Percentiles rank a stretch among this genome's conserved stretches.
phyloP scores from a whole-genome alignment of 2,329 filamentous ascomycete species.

The Penicillium decumbens region DNA sequence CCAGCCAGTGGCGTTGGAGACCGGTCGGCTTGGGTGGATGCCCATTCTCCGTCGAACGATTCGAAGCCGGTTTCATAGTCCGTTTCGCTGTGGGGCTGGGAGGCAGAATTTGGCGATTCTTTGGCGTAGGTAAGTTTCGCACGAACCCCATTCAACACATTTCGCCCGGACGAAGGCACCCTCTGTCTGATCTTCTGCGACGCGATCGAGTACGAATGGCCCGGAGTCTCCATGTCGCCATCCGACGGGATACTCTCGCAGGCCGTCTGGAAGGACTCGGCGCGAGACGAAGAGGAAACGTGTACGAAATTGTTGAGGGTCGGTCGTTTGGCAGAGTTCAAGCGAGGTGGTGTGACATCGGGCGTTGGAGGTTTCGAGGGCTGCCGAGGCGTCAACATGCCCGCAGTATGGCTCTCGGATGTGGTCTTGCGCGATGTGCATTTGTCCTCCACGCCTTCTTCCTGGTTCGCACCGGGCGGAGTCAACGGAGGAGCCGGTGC shows the following conservation, averaged over 20 bases:
- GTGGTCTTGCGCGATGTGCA: slow-evolving; percentile 22
- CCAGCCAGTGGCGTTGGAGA: slow-evolving; percentile 15
- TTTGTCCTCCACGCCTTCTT: slow-evolving; percentile 19
- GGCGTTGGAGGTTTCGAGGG: slow-evolving; percentile 68
- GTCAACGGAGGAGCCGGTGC: slow-evolving; percentile 37
- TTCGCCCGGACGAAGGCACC: slow-evolving; percentile 16
- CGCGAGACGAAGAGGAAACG: slow-evolving; percentile 54
- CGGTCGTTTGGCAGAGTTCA: slow-evolving; percentile 32
- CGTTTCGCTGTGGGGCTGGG: slow-evolving; percentile 14
- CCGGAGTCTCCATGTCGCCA: slow-evolving; percentile 48
- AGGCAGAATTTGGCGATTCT: slow-evolving; percentile 8
- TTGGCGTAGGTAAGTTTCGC: slow-evolving; percentile 20
- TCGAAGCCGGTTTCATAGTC: slow-evolving; percentile 45
- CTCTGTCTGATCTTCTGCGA: slow-evolving; percentile 18
- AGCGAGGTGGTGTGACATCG: slow-evolving; percentile 66
- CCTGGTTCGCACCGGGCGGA: slow-evolving; percentile 31
- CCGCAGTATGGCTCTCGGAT: slow-evolving; percentile 20
- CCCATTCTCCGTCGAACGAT: slow-evolving; percentile 59
- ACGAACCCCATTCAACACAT: slow-evolving; percentile 39
- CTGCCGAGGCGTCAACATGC: slow-evolving; percentile 55
- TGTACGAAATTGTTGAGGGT: slow-evolving; percentile 51
- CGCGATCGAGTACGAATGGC: slow-evolving; percentile 20
- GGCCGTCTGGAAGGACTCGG: slow-evolving; percentile 69
- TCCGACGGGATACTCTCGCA: slow-evolving; percentile 61
- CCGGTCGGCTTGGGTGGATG: slow-evolving; percentile 10